Base-by-base conservation (phyloP, 2,329 filamentous ascomycete genomes). In the Scolecobasidium constrictum region DNA sequence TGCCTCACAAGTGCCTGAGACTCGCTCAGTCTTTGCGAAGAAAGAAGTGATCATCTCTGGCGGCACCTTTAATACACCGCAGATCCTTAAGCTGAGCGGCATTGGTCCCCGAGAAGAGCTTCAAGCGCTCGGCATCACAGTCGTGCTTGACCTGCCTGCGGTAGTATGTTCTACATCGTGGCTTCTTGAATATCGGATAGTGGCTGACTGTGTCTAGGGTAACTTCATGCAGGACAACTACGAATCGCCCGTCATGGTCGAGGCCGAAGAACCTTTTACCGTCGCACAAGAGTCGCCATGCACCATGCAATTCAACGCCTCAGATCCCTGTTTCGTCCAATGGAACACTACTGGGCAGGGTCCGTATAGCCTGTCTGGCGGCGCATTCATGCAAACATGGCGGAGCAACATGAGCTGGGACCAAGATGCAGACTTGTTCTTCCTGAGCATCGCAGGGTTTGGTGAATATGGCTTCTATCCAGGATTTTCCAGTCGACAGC, bases 31-130 rank as follows among this genome's bases (percentile, higher is more conserved):
- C 6, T 11, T 36, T 12, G 38, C 38, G 17, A 9, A 20, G 6
- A 61, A 39, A 12, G 68, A 71, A 50, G 61, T 70, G 22, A 67
- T 71, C 47, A 47, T 70, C 31, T 57, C 65, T 6, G 67, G 55
- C 4, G 78, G 78, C n/a, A 69, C 74, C 1, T 81, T 74, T 58
- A 77, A 81, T 59, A 71, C 72, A 1, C 77, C 77, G 5, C 78
- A 83, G 56, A 59, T 83, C 3, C 71, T 83, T 11, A 75, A 78
- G 60, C 68, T 81, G 2, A 73, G 67, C 40, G 79, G 79, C n/a
- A 68, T 83, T 23, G 78, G 78, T 0, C 75, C 76, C 0, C 52
- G 57, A 7, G 53, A 57, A 1, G 58, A 71, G 33, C 61, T 72
- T 3, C 44, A 58, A 28, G 45, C 56, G 12, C 62, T 64, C 37